phyloP scores from a whole-genome alignment of 176 grass and related monocot species.

The Eleusine coracana region DNA sequence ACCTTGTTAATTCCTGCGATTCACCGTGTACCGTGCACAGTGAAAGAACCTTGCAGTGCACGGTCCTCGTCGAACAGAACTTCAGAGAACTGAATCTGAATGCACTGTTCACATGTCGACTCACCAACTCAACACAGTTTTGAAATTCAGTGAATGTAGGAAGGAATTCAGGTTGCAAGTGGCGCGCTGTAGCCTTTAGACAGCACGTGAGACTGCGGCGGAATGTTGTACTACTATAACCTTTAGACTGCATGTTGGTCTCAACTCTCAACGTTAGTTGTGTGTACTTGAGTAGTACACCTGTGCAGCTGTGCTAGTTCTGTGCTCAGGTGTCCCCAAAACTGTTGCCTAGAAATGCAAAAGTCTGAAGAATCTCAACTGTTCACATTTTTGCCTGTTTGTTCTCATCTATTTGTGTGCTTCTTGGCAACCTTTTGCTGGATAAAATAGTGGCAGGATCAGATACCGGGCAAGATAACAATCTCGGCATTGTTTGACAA shows the following conservation, averaged over 20 bases:
- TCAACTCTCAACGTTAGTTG: not conserved
- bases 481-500: not conserved
- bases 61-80: not conserved
- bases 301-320: conserved; percentile 4
- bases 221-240: not conserved
- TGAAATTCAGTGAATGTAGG: not conserved
- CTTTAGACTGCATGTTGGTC: not conserved
- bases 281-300: not conserved
- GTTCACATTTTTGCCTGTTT: not conserved
- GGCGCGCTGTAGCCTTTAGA: not conserved
- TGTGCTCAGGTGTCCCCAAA: conserved; percentile 12
- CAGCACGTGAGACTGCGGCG: not conserved
- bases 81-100: not conserved
- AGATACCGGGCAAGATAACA: not conserved
- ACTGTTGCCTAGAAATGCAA: conserved; percentile 1
- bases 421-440: not conserved
- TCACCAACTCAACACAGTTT: not conserved
- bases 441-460: not conserved
- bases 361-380: not conserved
- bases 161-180: not conserved
- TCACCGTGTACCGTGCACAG: not conserved
- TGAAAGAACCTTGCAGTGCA: not conserved
- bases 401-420: not conserved
- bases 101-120: not conserved
- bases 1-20: not conserved